These are phyloP conservation scores for Tanacetum coccineum DNA, from an alignment of 129 eudicot genomes.

Conservation along the genomic window DNA sequence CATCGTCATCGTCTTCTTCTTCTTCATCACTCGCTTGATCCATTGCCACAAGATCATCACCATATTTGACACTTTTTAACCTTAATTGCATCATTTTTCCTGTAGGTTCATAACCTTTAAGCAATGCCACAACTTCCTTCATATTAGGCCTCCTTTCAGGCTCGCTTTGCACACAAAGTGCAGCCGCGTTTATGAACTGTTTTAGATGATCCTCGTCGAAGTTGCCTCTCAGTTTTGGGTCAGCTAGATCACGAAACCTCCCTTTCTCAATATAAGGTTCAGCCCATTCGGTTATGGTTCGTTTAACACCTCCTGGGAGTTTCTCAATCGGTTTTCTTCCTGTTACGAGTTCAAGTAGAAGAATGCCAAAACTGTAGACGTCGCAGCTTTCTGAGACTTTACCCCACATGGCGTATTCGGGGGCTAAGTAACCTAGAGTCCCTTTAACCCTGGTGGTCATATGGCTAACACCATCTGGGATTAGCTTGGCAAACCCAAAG, in stretches of 20 bases:
- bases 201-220: constrained; percentile 54
- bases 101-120: constrained; percentile 52
- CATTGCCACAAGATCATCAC: constrained; percentile 63
- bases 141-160: constrained; percentile 75
- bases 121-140: constrained; percentile 69
- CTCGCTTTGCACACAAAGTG: constrained; percentile 69
- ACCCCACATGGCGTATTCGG: constrained; percentile 89
- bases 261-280: constrained; percentile 59
- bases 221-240: constrained; percentile 68
- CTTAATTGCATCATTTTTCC: constrained; percentile 35
- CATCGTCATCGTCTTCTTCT: constrained; percentile 15
- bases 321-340: constrained; percentile 79
- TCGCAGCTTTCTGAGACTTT: constrained; percentile 84
- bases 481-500: constrained; percentile 78
- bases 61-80: constrained; percentile 63
- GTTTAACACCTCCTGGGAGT: constrained; percentile 56
- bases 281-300: constrained; percentile 88
- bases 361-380: constrained; percentile 75
- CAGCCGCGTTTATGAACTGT: constrained; percentile 51
- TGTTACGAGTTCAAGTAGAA: constrained; percentile 59
- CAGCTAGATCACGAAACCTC: constrained; percentile 54
- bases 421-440: constrained; percentile 77
- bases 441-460: constrained; percentile 88
- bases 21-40: constrained; percentile 65
- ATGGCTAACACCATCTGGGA: constrained; percentile 87